Base-by-base conservation (phyloP, 2,329 filamentous ascomycete genomes). In the Cladophialophora exuberans region DNA sequence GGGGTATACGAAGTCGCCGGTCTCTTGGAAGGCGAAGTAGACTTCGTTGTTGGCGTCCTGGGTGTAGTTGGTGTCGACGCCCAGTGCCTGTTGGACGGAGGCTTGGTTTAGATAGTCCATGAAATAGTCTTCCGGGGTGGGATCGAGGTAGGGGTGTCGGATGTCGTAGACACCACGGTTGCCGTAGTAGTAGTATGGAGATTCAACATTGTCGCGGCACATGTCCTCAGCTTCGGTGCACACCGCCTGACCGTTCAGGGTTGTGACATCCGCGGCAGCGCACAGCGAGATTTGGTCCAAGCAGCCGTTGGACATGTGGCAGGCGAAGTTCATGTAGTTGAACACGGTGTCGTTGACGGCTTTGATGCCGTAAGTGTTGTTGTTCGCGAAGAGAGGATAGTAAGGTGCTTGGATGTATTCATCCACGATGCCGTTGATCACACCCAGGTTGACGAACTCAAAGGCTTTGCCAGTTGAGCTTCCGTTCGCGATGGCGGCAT, bases 261-360 rank as follows among this genome's bases (percentile, higher is more conserved):
- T 85, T 13, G 69, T 67, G 25, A 81, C 80, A 63, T 89, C 85
- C 6, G 79, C 83, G 6, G 79, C 73, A 22, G 76, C 78, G 65
- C 90, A 88, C 66, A 83, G 85, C 1, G 83, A 83, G 44, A 89
- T 82, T 70, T 89, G 85, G 58, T 85, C 72, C 35, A 78, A 71
- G 59, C 80, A 83, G 18, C 80, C 80, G 51, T 69, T 85, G 20
- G 85, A 85, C 81, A 80, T 90, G 69, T 69, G 69, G 50, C 75
- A 73, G n/a, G 79, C 79, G 39, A 82, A 81, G 55, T 79, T 82
- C 69, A 80, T 80, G 62, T 81, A 83, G 52, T 78, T 75, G 66
- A 84, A 83, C 3, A 83, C 76, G 2, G 80, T 82, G 18, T 84
- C 78, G 59, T 84, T 84, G 62, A 82, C 72, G 0, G 72, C 68